A percentile compares a stretch with the other conserved stretches of the same genome.
These are phyloP conservation scores for Leptographium flavum DNA, from an alignment of 2,329 filamentous ascomycete genomes.

Conservation along the genomic window DNA sequence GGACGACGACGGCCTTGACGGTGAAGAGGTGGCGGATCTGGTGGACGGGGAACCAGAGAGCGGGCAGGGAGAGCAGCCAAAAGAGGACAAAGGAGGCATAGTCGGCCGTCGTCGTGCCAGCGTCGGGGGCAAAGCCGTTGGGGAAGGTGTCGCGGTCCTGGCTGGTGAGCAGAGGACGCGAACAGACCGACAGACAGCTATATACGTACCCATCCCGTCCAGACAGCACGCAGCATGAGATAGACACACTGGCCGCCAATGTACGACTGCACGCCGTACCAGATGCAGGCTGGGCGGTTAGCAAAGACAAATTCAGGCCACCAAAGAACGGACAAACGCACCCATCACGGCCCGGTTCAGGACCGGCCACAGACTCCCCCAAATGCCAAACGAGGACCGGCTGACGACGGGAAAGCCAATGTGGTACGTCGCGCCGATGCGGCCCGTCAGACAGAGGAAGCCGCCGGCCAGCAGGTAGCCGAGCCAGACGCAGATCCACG, in stretches of 20 bases:
- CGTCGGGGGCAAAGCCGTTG: slow-evolving; percentile 23
- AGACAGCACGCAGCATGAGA: slow-evolving; percentile 74
- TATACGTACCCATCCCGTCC: slow-evolving; percentile 46
- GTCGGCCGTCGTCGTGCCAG: slow-evolving; percentile 18
- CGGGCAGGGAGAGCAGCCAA: slow-evolving; percentile 15
- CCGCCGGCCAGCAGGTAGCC: slow-evolving; percentile 65
- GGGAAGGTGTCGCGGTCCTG: slow-evolving; percentile 16
- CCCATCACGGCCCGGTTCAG: slow-evolving; percentile 24
- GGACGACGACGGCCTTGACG: slow-evolving; percentile 75
- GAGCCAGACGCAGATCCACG: slow-evolving; percentile 76
- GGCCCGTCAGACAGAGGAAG: slow-evolving; percentile 66
- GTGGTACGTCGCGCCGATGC: slow-evolving; percentile 77
- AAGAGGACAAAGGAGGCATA: slow-evolving; percentile 14
- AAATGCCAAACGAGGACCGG: slow-evolving; percentile 52
- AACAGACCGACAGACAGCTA: slow-evolving; percentile 37
- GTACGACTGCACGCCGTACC: slow-evolving; percentile 54
- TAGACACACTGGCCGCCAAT: slow-evolving; percentile 78
- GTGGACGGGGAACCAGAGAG: slow-evolving; percentile 16
- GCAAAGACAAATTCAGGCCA: background rate
- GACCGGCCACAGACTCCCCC: slow-evolving; percentile 42
- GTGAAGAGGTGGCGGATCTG: slow-evolving; percentile 31
- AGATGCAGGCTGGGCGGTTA: slow-evolving; percentile 17
- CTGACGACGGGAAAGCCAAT: slow-evolving; percentile 76
- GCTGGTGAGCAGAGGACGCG: background rate
- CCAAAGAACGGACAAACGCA: background rate